A percentile compares a stretch with the other conserved stretches of the same genome.
Evolutionary conservation across 139 green algal genomes (phyloP).

Genomic region (Micractinium sp.): DNA sequence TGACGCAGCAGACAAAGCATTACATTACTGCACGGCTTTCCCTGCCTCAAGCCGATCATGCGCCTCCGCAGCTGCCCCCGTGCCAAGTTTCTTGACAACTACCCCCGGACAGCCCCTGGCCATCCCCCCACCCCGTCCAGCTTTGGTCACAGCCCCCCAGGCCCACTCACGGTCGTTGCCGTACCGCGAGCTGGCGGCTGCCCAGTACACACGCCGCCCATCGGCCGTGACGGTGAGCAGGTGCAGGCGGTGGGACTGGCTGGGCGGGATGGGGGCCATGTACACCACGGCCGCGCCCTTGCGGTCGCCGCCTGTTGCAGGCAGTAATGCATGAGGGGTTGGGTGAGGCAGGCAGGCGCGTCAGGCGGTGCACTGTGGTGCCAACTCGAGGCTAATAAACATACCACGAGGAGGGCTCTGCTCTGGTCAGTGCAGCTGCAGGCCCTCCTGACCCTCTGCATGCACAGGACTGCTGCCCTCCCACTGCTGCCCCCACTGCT

Average conservation of each 20-base stretch:
- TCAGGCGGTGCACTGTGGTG: not conserved
- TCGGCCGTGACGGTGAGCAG: slow-evolving; percentile 88
- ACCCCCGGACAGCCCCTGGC: no score
- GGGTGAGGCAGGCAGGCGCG: not conserved
- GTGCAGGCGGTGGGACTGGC: slow-evolving; percentile 63
- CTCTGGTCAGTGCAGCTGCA: no score
- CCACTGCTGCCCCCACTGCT: no score
- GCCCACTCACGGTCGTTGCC: slow-evolving; percentile 5
- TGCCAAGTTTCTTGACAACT: not conserved
- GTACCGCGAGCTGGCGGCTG: slow-evolving; percentile 32
- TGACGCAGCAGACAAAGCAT: no score
- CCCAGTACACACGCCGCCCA: slow-evolving; percentile 87
- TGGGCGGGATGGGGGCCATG: slow-evolving; percentile 70
- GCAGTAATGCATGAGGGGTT: not conserved
- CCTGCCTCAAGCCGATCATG: not conserved
- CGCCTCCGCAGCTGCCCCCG: not conserved
- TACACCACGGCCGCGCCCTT: slow-evolving; percentile 71
- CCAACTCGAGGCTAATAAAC: no score
- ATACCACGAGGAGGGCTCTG: no score
- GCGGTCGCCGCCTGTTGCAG: slow-evolving; percentile 46
- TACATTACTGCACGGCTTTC: not conserved
- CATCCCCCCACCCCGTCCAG: no score
- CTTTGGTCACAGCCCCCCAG: no score
- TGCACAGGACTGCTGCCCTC: no score
- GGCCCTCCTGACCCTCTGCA: no score